Conservation (phyloP, 1,284 basidiomycete genomes). For the Ustilago curta region DNA sequence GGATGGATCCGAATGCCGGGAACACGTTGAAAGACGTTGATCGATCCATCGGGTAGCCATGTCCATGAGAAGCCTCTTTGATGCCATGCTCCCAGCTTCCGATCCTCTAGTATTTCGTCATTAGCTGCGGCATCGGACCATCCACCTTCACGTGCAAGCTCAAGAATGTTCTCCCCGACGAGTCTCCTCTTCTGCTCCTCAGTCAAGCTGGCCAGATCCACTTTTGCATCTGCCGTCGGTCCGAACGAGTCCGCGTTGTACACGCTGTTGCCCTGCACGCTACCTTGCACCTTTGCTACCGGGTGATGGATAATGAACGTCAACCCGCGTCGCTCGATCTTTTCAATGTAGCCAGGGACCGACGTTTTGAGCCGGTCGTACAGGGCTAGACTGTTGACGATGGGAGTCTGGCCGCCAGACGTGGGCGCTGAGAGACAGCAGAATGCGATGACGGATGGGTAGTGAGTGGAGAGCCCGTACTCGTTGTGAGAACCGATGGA, state of each 20-base stretch:
- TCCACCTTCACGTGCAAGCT: conserved; percentile 48
- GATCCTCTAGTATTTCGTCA: not conserved
- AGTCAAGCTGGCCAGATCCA: conserved; percentile 15
- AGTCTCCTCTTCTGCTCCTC: conserved; percentile 41
- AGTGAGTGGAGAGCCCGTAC: conserved; percentile 48
- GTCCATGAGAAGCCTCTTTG: conserved; percentile 39
- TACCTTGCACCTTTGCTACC: conserved; percentile 35
- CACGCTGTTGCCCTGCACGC: conserved; percentile 45
- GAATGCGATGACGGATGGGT: conserved; percentile 50
- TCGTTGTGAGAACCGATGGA: conserved; percentile 53
- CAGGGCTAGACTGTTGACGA: conserved; percentile 47
- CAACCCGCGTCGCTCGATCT: conserved; percentile 27
- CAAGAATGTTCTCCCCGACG: conserved; percentile 44
- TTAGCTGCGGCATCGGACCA: conserved; percentile 14
- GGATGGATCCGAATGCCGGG: conserved; percentile 51
- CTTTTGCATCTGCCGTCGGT: conserved; percentile 22
- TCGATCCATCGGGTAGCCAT: conserved; percentile 51
- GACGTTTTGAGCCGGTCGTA: conserved; percentile 43
- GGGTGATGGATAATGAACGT: conserved; percentile 54
- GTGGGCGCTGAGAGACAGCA: conserved; percentile 47
- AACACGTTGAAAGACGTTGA: conserved; percentile 50
- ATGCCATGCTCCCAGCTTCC: conserved; percentile 40
- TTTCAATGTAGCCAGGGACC: conserved; percentile 25
- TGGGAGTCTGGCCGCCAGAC: conserved; percentile 47
- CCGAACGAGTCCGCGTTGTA: conserved; percentile 50